Percentiles rank a stretch among this genome's conserved stretches.
Conservation (phyloP, 2,329 filamentous ascomycete species). For the Monosporascus sp. region DNA sequence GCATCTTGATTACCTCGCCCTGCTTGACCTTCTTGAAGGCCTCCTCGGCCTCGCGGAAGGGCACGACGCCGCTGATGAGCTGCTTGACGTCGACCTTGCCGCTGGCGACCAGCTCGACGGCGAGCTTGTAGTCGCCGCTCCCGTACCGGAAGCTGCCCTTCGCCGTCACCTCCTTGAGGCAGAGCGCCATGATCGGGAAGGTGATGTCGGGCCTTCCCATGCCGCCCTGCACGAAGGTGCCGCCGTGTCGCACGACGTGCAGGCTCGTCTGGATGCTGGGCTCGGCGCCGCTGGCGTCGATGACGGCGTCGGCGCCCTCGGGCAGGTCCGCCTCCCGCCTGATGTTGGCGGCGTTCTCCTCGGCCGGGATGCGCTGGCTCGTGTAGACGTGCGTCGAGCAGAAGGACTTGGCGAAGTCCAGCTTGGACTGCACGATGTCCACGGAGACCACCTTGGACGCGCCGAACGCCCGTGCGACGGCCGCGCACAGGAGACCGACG, state of each 20-base stretch:
- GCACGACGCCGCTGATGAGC: constrained; percentile 71
- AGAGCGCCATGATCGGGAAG: constrained; percentile 88
- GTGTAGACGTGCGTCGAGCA: constrained; percentile 67
- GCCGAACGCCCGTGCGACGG: constrained; percentile 81
- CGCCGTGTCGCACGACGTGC: constrained; percentile 65
- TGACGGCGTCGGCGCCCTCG: constrained; percentile 67
- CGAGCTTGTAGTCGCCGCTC: constrained; percentile 79
- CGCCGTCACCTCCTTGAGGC: constrained; percentile 81
- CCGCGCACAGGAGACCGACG: constrained; percentile 81
- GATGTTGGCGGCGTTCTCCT: constrained; percentile 70
- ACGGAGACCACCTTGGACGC: constrained; percentile 79
- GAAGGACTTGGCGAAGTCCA: constrained; percentile 73
- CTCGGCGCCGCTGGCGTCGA: constrained; percentile 77
- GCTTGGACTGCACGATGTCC: constrained; percentile 75
- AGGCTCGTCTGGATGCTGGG: constrained; percentile 71
- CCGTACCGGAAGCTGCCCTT: constrained; percentile 89
- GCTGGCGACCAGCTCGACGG: constrained; percentile 67
- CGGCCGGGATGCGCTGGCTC: constrained; percentile 55
- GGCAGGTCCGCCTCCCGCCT: constrained; percentile 58
- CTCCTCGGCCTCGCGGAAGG: constrained; percentile 75
- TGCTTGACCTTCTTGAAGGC: constrained; percentile 84
- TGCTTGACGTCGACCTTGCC: constrained; percentile 77
- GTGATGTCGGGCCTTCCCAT: constrained; percentile 86
- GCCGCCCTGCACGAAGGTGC: constrained; percentile 78
- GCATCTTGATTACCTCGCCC: constrained; percentile 69